Evolutionary conservation across 495 filamentous ascomycete genomes (phyloP).

Genomic region (Pseudoneurospora amorphoporcata): DNA sequence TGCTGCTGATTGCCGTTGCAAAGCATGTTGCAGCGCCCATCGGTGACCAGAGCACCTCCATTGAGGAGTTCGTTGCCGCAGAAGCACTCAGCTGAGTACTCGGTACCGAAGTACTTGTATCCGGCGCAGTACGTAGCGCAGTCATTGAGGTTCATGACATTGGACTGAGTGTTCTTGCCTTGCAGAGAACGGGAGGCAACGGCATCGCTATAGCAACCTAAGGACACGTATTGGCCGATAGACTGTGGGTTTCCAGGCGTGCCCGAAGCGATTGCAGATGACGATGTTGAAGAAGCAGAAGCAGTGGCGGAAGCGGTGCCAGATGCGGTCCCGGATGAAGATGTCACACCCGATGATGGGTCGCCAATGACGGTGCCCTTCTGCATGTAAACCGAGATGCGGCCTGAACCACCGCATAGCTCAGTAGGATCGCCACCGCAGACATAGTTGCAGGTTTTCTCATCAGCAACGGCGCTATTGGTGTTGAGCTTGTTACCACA

Average conservation of each 20-base stretch:
- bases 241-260: slow-evolving; percentile 16
- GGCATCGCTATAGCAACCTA: slow-evolving; percentile 29
- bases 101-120: slow-evolving; percentile 22
- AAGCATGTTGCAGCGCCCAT: slow-evolving; percentile 22
- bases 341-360: background rate
- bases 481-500: slow-evolving; percentile 6
- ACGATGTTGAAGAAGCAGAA: slow-evolving; percentile 23
- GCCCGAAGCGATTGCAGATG: slow-evolving; percentile 3
- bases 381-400: slow-evolving; percentile 6
- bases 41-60: slow-evolving; percentile 12
- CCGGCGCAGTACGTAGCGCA: slow-evolving; percentile 24
- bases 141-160: slow-evolving; percentile 22
- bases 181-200: slow-evolving; percentile 12
- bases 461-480: background rate
- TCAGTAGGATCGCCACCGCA: slow-evolving; percentile 8
- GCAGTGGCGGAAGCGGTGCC: slow-evolving; percentile 5
- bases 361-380: slow-evolving; percentile 3
- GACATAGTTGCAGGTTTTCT: slow-evolving; percentile 1
- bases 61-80: slow-evolving; percentile 24
- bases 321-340: background rate
- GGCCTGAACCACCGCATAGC: slow-evolving; percentile 4
- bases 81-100: slow-evolving; percentile 27
- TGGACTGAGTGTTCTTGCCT: slow-evolving; percentile 3
- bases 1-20: slow-evolving; percentile 19
- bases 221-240: slow-evolving; percentile 18